Conservation (phyloP, 1,139 yeast genomes). For the Geotrichum restrictum region DNA sequence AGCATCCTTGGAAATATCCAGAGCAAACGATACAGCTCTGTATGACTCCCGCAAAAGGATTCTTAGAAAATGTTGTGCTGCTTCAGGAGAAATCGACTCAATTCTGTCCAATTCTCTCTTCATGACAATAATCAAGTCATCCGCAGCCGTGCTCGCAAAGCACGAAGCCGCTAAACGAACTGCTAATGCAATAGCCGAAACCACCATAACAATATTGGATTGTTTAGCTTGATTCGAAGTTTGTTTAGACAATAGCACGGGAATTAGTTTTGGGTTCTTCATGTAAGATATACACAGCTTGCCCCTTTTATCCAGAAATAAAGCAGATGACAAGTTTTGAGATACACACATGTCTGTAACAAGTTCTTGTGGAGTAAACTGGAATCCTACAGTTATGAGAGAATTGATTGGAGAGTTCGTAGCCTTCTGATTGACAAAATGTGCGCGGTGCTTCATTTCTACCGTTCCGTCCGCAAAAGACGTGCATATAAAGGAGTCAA, state of each 20-base stretch:
- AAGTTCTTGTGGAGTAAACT: slow-evolving; percentile 40
- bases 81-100: slow-evolving; percentile 16
- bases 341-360: slow-evolving; percentile 50
- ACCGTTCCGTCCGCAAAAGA: slow-evolving; percentile 29
- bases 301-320: slow-evolving; percentile 37
- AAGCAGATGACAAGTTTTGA: slow-evolving; percentile 53
- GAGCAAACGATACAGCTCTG: slow-evolving; percentile 61
- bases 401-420: slow-evolving; percentile 40
- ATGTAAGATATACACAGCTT: slow-evolving; percentile 26
- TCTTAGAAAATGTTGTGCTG: slow-evolving; percentile 25
- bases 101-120: slow-evolving; percentile 36
- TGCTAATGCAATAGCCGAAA: slow-evolving; percentile 57
- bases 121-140: slow-evolving; percentile 60
- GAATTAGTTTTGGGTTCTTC: slow-evolving; percentile 17
- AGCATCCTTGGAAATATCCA: slow-evolving; percentile 59
- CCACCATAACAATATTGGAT: slow-evolving; percentile 21
- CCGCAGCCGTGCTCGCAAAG: slow-evolving; percentile 58
- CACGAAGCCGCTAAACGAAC: slow-evolving; percentile 64
- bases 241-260: slow-evolving; percentile 15
- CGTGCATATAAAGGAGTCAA: slow-evolving; percentile 27
- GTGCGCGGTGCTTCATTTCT: slow-evolving; percentile 26
- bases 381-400: slow-evolving; percentile 57
- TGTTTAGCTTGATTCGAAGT: slow-evolving; percentile 14
- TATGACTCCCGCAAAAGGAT: slow-evolving; percentile 61
- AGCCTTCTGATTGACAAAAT: slow-evolving; percentile 19